A percentile compares a stretch with the other conserved stretches of the same genome.
Evolutionary conservation across 2,329 filamentous ascomycete genomes (phyloP).

Genomic region (Claviceps purpurea): DNA sequence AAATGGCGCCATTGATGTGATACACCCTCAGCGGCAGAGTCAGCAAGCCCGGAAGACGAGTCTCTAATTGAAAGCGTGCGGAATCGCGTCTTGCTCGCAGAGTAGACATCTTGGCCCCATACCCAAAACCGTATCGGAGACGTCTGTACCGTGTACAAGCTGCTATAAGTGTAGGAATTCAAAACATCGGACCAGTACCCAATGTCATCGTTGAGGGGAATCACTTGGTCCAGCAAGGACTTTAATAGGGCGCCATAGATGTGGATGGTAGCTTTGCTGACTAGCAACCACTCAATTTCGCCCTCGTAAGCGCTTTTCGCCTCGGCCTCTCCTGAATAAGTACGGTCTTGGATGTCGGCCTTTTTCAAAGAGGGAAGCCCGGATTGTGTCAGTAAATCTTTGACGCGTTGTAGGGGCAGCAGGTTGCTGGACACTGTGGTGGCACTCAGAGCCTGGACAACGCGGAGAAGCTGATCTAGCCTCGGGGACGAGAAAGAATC

Average conservation of each 20-base stretch:
- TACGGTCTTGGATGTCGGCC: conserved; percentile 22
- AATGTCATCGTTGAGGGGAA: conserved; percentile 72
- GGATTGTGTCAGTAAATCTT: conserved; percentile 48
- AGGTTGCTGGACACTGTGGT: conserved; percentile 50
- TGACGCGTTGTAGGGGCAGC: conserved; percentile 46
- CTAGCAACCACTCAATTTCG: conserved; percentile 80
- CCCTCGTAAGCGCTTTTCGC: conserved; percentile 45
- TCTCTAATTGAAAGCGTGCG: conserved; percentile 18
- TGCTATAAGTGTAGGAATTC: conserved; percentile 63
- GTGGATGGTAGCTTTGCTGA: conserved; percentile 87
- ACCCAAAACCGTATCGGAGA: conserved; percentile 63
- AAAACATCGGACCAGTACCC: conserved; percentile 94
- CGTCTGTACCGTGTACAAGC: conserved; percentile 75
- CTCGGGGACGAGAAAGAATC: conserved; percentile 37
- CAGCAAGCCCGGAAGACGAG: conserved; percentile 19
- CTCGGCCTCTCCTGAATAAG: conserved; percentile 12
- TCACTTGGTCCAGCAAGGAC: conserved; percentile 67
- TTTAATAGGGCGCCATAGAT: conserved; percentile 71
- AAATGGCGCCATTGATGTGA: conserved; percentile 52
- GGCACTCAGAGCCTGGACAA: conserved; percentile 59
- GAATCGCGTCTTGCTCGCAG: conserved; percentile 39
- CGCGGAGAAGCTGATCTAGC: conserved; percentile 48
- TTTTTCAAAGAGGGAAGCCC: conserved; percentile 29
- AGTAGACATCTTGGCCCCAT: conserved; percentile 58
- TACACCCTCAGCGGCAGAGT: conserved; percentile 25